These are phyloP conservation scores for Trypanosoma caninum DNA, from an alignment of 208 protist genomes.

Conservation along the genomic window DNA sequence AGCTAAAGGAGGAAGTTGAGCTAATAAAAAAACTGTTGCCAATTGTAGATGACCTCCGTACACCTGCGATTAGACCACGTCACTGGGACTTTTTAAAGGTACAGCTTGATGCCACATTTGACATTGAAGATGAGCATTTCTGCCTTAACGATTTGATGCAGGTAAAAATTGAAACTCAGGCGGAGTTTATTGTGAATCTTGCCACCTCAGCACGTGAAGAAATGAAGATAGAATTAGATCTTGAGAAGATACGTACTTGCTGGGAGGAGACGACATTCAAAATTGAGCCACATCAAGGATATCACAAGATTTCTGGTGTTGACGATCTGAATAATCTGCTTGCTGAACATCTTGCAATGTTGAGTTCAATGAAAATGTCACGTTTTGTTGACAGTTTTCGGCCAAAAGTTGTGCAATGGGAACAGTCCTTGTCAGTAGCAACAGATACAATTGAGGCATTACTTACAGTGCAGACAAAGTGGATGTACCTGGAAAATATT, in stretches of 20 bases:
- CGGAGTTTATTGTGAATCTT: constrained; percentile 93
- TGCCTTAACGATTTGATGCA: constrained; percentile 93
- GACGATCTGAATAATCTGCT: constrained; percentile 94
- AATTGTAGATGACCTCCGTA: constrained; percentile 96
- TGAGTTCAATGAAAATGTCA: constrained; percentile 96
- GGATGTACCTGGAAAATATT: constrained; percentile 98
- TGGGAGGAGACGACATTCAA: constrained; percentile 90
- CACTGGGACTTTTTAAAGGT: constrained; percentile 94
- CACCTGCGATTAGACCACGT: constrained; percentile 88
- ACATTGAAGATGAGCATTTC: constrained; percentile 91
- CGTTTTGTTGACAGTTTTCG: constrained; percentile 95
- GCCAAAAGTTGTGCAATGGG: constrained; percentile 93
- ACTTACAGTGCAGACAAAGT: constrained; percentile 93
- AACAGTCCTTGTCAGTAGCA: constrained; percentile 93
- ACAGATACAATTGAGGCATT: constrained; percentile 93
- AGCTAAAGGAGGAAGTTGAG: constrained; percentile 94
- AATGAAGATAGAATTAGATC: constrained; percentile 92
- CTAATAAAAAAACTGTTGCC: constrained; percentile 95
- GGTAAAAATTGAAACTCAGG: constrained; percentile 93
- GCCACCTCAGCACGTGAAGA: constrained; percentile 93
- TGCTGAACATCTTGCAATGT: constrained; percentile 91
- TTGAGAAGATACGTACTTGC: constrained; percentile 88
- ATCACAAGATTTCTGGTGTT: constrained; percentile 89
- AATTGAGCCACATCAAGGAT: constrained; percentile 87
- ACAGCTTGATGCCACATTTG: constrained; percentile 90